Conservation (phyloP, 768 basidiomycete species). For the Lactarius evosmus region DNA sequence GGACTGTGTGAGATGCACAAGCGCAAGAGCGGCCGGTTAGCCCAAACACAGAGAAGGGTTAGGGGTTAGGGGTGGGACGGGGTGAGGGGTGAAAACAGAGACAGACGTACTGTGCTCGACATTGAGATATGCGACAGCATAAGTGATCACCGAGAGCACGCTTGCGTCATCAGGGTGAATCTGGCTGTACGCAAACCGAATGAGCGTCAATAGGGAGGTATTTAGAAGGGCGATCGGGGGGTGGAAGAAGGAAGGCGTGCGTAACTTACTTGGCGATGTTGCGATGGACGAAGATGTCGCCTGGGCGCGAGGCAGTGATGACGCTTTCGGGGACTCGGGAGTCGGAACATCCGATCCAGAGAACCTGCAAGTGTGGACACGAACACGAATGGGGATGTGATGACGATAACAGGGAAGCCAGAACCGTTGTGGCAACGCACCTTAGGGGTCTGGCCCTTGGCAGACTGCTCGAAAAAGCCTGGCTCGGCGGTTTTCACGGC, state of each 20-base stretch:
- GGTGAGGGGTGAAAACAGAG: constrained; percentile 27
- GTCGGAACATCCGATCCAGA: constrained; percentile 83
- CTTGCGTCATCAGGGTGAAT: constrained; percentile 70
- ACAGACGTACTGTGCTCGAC: constrained; percentile 68
- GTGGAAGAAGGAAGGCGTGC: neutral
- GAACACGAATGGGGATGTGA: neutral
- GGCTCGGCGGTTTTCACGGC: constrained; percentile 54
- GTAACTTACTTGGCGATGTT: constrained; percentile 80
- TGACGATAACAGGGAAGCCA: constrained; percentile 14
- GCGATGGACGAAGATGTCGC: constrained; percentile 79
- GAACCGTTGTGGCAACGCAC: constrained; percentile 36
- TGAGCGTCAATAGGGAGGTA: neutral
- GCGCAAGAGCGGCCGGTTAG: neutral
- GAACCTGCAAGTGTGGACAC: constrained; percentile 42
- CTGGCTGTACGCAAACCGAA: constrained; percentile 47
- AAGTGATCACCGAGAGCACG: constrained; percentile 67
- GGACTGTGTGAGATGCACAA: constrained; percentile 52
- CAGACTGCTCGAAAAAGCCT: constrained; percentile 57
- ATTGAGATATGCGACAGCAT: constrained; percentile 65
- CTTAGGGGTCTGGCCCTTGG: constrained; percentile 67
- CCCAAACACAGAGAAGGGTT: neutral
- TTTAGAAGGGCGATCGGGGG: neutral
- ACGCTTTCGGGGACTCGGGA: constrained; percentile 82
- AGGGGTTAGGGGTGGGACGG: neutral
- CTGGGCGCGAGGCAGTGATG: constrained; percentile 64